These are phyloP conservation scores for Trichomonascaceae sp. DNA, from an alignment of 1,139 yeast species.

Conservation along the genomic window DNA sequence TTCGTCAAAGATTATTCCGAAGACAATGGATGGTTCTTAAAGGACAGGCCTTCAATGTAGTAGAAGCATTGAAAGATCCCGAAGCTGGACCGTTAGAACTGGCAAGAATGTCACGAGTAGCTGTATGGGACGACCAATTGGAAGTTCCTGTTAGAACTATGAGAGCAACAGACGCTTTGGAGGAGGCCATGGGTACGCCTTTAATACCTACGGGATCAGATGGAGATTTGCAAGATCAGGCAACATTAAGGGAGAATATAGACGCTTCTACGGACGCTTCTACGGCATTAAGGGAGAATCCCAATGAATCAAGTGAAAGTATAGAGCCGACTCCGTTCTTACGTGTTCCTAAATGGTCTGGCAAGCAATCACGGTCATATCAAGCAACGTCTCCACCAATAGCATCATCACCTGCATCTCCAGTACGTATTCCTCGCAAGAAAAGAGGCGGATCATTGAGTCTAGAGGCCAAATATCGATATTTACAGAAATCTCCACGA, in stretches of 20 bases:
- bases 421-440: constrained; percentile 4
- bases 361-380: background rate
- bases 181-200: constrained; percentile 22
- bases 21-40: constrained; percentile 66
- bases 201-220: constrained; percentile 4
- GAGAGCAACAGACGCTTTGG: constrained; percentile 20
- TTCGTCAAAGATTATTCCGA: constrained; percentile 60
- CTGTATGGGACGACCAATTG: constrained; percentile 59
- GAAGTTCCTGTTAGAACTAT: constrained; percentile 47
- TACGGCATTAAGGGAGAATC: no score
- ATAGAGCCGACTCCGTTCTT: no score
- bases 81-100: constrained; percentile 66
- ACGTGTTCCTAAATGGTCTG: background rate
- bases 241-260: background rate
- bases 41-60: constrained; percentile 75
- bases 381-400: background rate
- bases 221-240: background rate
- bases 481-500: constrained; percentile 13
- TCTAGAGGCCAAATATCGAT: constrained; percentile 25
- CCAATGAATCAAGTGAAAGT: background rate
- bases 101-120: constrained; percentile 50
- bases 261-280: no score
- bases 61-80: constrained; percentile 52
- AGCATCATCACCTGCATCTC: background rate
- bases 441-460: constrained; percentile 22